Conservation (phyloP, 2,329 filamentous ascomycete genomes). For the Rhytidhysteron rufulum region DNA sequence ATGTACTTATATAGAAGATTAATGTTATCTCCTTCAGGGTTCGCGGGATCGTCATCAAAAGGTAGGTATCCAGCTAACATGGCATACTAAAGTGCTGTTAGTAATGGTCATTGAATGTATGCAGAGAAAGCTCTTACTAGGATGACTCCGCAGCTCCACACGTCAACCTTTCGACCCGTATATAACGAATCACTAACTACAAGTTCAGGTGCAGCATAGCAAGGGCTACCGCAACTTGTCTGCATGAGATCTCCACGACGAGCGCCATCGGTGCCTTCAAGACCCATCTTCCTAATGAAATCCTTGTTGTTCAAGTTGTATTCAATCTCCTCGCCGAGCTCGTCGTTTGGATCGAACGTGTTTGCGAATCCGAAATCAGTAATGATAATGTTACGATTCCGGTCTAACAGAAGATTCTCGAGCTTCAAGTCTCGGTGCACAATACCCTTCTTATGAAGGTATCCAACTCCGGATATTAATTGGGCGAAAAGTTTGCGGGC, state of each 20-base stretch:
- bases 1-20: constrained; percentile 99
- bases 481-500: constrained; percentile 91
- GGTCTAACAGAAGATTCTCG: constrained; percentile 90
- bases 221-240: constrained; percentile 96
- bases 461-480: constrained; percentile 92
- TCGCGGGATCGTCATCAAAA: constrained; percentile 96
- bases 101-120: constrained; percentile 11
- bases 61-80: constrained; percentile 98
- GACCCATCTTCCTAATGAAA: constrained; percentile 78
- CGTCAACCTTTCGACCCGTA: constrained; percentile 95
- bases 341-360: constrained; percentile 86
- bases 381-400: constrained; percentile 98
- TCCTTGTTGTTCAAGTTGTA: constrained; percentile 82
- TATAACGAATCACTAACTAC: constrained; percentile 97
- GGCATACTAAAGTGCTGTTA: constrained; percentile 65
- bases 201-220: constrained; percentile 93
- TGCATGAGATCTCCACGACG: constrained; percentile 95
- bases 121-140: constrained; percentile 59
- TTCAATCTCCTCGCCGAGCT: constrained; percentile 86
- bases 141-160: constrained; percentile 99
- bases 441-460: constrained; percentile 97
- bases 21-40: constrained; percentile 98
- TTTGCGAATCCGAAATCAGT: constrained; percentile 99
- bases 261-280: constrained; percentile 74
- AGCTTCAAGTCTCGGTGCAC: constrained; percentile 96